phyloP scores from a whole-genome alignment of 305 asterid genomes.

The Solanum aculeatissimum region DNA sequence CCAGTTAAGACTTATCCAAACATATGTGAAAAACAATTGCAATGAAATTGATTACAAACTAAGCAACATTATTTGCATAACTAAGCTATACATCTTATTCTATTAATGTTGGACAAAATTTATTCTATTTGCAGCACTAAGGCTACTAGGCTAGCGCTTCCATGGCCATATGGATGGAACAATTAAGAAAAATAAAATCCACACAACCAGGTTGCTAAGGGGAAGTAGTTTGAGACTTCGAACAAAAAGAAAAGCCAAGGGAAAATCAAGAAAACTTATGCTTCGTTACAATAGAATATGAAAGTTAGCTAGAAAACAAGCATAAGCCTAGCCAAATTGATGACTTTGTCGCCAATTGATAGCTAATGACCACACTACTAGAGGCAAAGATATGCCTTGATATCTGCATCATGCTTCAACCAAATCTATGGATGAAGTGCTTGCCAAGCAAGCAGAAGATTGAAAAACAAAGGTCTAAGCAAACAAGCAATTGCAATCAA shows the following conservation, averaged over 20 bases:
- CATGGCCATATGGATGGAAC: not conserved
- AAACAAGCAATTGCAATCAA: not conserved
- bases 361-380: not conserved
- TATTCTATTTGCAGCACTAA: no score
- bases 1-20: not conserved
- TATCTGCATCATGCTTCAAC: not conserved
- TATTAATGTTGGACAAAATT: no score
- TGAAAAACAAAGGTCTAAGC: not conserved
- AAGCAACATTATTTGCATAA: not conserved
- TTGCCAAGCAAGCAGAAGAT: not conserved
- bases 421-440: not conserved
- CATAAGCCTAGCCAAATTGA: not conserved
- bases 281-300: not conserved
- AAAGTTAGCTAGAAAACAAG: not conserved
- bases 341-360: not conserved
- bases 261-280: not conserved
- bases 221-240: not conserved
- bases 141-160: not conserved
- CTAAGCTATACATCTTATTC: not conserved
- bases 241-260: not conserved
- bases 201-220: not conserved
- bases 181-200: not conserved
- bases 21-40: not conserved
- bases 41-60: not conserved
- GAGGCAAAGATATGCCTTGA: not conserved